Base-by-base conservation (phyloP, 2,329 filamentous ascomycete species). In the Fusarium sp. region DNA sequence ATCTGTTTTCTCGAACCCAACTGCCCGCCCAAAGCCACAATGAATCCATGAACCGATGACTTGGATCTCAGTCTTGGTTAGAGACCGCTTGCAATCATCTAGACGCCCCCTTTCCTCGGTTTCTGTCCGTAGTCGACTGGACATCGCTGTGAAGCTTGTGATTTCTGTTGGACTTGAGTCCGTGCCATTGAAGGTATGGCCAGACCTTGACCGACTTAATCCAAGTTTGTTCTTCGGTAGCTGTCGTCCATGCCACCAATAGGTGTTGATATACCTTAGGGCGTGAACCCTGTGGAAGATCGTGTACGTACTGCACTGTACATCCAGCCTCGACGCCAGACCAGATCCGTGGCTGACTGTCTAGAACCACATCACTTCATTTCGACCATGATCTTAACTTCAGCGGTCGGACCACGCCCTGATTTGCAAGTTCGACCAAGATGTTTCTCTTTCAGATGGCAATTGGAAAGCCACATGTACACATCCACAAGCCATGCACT, bases 261-360 rank as follows among this genome's bases (percentile, higher is more conserved):
- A 28, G 26, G 26, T 43, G 22, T 19, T 45, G 33, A n/a, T 65
- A 24, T 34, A 45, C 13, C 19, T 19, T 19, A 19, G 19, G 46
- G 38, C 17, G 34, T 43, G 26, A 44, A 36, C 42, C 42, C 60
- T 65, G 45, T 40, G 42, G 31, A 49, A 47, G 46, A 53, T 58
- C 53, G 17, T 40, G 8, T 31, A 46, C 40, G 39, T 59, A 54
- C 40, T 31, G 21, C 33, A 45, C 39, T 26, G n/a, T 36, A 54
- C 47, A 33, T 61, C 64, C 45, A 64, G 39, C 59, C 62, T 58
- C 28, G 40, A 62, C 51, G 57, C 57, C 57, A 52, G 60, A 19
- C 42, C 64, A 64, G 63, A 67, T 67, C 46, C 36, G 47, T 67
- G 51, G 54, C 62, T 43, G 34, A 13, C 34, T 62, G 44, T 40